Base-by-base conservation (phyloP, 176 grass and related monocot genomes). In the Bolboschoenus planiculmis region DNA sequence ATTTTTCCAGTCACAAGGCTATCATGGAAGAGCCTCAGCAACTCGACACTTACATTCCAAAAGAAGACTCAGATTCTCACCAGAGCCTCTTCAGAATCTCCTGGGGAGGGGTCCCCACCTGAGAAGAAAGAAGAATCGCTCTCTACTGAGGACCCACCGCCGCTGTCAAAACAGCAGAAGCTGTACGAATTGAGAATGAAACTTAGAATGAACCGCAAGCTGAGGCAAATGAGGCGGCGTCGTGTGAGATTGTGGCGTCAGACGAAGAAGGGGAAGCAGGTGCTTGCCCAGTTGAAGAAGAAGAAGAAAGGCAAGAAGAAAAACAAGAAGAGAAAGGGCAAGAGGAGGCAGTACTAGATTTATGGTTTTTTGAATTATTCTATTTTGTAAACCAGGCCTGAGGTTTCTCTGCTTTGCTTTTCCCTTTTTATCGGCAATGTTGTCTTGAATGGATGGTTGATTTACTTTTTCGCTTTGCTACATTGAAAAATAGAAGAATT, bases 261-360 rank as follows among this genome's bases (percentile, higher is more conserved):
- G 65, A 95, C 92, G 83, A 98, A 93, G 90, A 95, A 91, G 68
- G 95, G 95, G 37, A 84, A 93, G 55, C 91, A 92, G 95, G 85
- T 90, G 13, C 84, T 93, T 0, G 90, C 92, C 14, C 92, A 95
- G 85, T 89, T 91, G 95, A 95, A 90, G 92, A 98, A 62, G 27
- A 62, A 62, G 59, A 62, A 98, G 89, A 88, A 91, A 86, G 94
- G 93, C 10, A 39, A 57, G 27, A 80, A 60, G 59, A 62, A 10
- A 14, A 62, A 62, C 61, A 79, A 56, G 56, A 82, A 82, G 58
- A 13, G 40, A 14, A 82, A 82, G 80, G 40, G 60, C 3, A 47
- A 47, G 57, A 61, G 30, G 80, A 82, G 48, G 21, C 10, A 15
- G 33, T 60, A 81, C 27, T 59, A 43, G 39, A 43, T 30, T 6